Evolutionary conservation across 306 rosid genomes (phyloP).

Genomic region (Gynostemma pentaphyllum): DNA sequence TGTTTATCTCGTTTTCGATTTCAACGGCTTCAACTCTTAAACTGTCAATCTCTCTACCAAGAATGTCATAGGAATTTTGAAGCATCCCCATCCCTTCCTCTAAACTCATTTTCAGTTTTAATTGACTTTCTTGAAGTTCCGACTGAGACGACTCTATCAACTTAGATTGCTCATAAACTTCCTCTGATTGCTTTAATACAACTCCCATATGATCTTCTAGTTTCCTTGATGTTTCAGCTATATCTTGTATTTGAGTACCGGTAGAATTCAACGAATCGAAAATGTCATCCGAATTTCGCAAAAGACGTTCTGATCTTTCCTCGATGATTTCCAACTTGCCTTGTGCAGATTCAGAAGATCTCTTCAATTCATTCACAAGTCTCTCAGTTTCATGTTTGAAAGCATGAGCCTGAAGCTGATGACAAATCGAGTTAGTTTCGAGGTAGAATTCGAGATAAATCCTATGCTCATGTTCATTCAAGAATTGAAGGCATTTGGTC

Average conservation of each 20-base stretch:
- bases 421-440: slow-evolving; percentile 65
- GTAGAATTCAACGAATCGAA: slow-evolving; percentile 33
- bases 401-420: slow-evolving; percentile 57
- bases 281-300: slow-evolving; percentile 32
- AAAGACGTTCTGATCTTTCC: slow-evolving; percentile 31
- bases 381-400: slow-evolving; percentile 63
- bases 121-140: slow-evolving; percentile 48
- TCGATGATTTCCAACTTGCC: slow-evolving; percentile 45
- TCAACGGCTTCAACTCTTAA: slow-evolving; percentile 41
- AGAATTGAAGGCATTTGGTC: slow-evolving; percentile 26
- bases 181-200: slow-evolving; percentile 35
- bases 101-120: slow-evolving; percentile 33
- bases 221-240: slow-evolving; percentile 29
- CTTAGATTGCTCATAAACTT: slow-evolving; percentile 42
- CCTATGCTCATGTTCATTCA: slow-evolving; percentile 43
- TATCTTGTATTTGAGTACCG: slow-evolving; percentile 28
- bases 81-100: slow-evolving; percentile 41
- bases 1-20: slow-evolving; percentile 41
- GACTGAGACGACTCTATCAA: slow-evolving; percentile 39
- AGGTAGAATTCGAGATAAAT: slow-evolving; percentile 74
- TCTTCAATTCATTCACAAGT: slow-evolving; percentile 56
- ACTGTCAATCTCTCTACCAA: slow-evolving; percentile 40
- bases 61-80: slow-evolving; percentile 31
- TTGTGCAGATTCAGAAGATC: slow-evolving; percentile 49
- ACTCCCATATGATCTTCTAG: slow-evolving; percentile 34